Evolutionary conservation across 2,329 filamentous ascomycete genomes (phyloP).

Genomic region (Aureobasidium sp.): DNA sequence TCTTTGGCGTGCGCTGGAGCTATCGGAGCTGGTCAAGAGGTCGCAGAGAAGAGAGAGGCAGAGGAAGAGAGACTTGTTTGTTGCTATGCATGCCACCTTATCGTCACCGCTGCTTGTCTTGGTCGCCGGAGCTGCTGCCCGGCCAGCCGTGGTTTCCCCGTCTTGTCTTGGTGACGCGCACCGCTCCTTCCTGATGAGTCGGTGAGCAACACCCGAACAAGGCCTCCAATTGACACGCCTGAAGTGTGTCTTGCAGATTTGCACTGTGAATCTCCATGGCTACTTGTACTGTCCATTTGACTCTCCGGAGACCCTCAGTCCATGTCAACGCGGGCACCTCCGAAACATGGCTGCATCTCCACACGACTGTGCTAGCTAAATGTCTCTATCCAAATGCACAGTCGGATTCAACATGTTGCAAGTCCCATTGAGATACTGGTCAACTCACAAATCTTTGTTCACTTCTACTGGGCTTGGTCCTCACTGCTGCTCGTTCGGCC

Average conservation of each 20-base stretch:
- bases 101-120: conserved; percentile 11
- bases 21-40: background rate
- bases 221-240: background rate
- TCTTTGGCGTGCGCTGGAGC: background rate
- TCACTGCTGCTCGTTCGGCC: background rate
- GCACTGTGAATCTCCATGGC: background rate
- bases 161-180: conserved; percentile 3
- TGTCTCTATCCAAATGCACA: background rate
- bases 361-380: background rate
- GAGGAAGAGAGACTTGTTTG: background rate
- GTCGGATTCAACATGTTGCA: background rate
- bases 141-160: background rate
- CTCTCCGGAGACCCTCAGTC: background rate
- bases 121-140: background rate
- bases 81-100: background rate
- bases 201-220: background rate
- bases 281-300: background rate
- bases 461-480: too few relatives aligned
- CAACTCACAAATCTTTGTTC: too few relatives aligned
- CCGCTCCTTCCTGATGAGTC: conserved; percentile 2
- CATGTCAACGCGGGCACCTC: too few relatives aligned
- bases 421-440: too few relatives aligned
- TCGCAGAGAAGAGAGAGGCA: background rate
- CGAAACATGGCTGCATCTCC: background rate
- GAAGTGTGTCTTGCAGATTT: background rate